Evolutionary conservation across 2,329 filamentous ascomycete genomes (phyloP).

Genomic region (Apiospora pterosperma): DNA sequence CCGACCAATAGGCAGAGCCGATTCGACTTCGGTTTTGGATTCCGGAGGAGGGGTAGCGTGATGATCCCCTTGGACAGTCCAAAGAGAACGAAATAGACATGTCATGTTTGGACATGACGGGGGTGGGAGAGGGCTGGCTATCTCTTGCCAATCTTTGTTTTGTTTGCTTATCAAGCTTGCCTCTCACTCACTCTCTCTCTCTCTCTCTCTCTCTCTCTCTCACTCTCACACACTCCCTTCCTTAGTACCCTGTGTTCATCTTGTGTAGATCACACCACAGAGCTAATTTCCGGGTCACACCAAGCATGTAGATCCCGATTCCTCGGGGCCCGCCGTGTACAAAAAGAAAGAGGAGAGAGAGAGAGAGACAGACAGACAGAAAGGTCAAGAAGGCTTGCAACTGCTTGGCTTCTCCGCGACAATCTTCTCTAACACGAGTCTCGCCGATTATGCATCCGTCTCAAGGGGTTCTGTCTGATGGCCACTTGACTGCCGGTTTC

Average conservation of each 20-base stretch:
- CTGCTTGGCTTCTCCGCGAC: background rate
- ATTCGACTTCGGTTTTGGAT: background rate
- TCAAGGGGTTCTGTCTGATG: background rate
- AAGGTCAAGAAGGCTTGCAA: background rate
- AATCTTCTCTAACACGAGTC: background rate
- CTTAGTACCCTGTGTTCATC: background rate
- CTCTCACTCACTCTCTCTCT: background rate
- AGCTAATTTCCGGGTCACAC: background rate
- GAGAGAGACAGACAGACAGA: background rate
- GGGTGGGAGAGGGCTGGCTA: no score
- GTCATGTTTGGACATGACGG: background rate
- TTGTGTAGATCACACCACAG: constrained; percentile 1
- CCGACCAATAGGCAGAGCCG: background rate
- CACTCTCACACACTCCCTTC: background rate
- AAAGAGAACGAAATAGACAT: background rate
- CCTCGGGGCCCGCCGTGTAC: background rate
- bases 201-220: background rate
- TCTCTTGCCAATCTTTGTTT: background rate
- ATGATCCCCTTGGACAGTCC: background rate
- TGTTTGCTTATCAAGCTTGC: background rate
- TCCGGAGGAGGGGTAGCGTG: background rate
- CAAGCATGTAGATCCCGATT: background rate
- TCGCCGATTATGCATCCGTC: background rate
- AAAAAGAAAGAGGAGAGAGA: background rate
- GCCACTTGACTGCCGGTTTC: background rate